These are phyloP conservation scores for Pseudocercospora macadamiae DNA, from an alignment of 2,329 filamentous ascomycete species.

Conservation along the genomic window DNA sequence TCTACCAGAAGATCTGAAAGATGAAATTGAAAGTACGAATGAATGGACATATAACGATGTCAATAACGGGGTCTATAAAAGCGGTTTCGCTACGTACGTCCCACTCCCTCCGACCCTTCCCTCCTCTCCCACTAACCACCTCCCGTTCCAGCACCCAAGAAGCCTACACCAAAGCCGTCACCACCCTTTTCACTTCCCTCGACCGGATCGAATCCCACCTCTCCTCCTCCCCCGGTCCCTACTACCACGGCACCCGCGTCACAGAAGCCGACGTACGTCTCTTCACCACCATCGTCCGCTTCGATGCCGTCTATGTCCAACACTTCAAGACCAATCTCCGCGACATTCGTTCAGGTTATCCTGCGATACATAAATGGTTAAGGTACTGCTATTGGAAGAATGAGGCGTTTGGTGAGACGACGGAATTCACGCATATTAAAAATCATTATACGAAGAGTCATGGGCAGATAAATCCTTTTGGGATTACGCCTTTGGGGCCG, in stretches of 20 bases:
- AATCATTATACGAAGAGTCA: conserved; percentile 71
- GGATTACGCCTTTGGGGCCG: conserved; percentile 84
- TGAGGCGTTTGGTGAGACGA: conserved; percentile 77
- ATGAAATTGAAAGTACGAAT: conserved; percentile 54
- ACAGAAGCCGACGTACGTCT: conserved; percentile 57
- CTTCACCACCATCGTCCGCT: conserved; percentile 64
- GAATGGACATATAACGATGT: conserved; percentile 58
- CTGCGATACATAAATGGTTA: conserved; percentile 65
- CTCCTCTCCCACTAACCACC: too few relatives aligned
- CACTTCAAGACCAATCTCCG: conserved; percentile 79
- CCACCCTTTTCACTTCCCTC: conserved; percentile 51
- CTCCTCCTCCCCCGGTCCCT: conserved; percentile 47
- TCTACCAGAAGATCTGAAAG: conserved; percentile 47
- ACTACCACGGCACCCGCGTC: conserved; percentile 49
- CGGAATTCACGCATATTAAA: conserved; percentile 95
- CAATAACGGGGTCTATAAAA: conserved; percentile 57
- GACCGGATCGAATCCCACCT: conserved; percentile 52
- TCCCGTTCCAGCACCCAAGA: conserved; percentile 52
- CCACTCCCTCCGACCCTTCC: not conserved
- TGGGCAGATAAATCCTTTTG: conserved; percentile 64
- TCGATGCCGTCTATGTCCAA: conserved; percentile 59
- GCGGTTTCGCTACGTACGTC: conserved; percentile 52
- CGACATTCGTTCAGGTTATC: conserved; percentile 84
- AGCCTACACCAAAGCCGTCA: conserved; percentile 53
- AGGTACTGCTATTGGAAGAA: conserved; percentile 70